A percentile compares a stretch with the other conserved stretches of the same genome.
Conservation (phyloP, 495 filamentous ascomycete species). For the Xanthoparmelia taractica region DNA sequence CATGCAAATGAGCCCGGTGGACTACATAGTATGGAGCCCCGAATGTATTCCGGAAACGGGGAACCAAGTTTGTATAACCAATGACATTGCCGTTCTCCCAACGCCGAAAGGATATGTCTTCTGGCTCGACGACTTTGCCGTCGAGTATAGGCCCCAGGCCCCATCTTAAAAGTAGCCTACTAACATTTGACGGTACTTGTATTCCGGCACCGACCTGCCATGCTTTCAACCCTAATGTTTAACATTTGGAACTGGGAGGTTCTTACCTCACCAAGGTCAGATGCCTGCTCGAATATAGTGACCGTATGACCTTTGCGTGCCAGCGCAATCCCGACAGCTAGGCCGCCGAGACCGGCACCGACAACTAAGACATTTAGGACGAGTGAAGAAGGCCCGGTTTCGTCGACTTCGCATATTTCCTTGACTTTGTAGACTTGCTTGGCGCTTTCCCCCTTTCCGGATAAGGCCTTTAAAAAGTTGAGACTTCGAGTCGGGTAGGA, state of each 20-base stretch:
- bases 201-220: not conserved
- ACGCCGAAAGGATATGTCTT: not conserved
- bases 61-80: not conserved
- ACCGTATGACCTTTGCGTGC: not conserved
- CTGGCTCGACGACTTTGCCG: not conserved
- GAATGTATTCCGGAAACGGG: not conserved
- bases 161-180: slow-evolving; percentile 3
- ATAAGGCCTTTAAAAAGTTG: not conserved
- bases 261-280: not conserved
- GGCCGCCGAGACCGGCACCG: not conserved
- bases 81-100: not conserved
- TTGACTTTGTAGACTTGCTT: too few relatives aligned
- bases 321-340: not conserved
- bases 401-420: not conserved
- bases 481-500: not conserved
- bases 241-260: not conserved
- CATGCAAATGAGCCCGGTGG: not conserved
- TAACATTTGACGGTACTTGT: not conserved
- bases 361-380: not conserved
- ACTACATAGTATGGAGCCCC: not conserved
- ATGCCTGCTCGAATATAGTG: not conserved
- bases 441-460: not conserved
- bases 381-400: not conserved
- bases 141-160: not conserved
- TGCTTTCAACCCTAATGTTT: not conserved